A percentile compares a stretch with the other conserved stretches of the same genome.
phyloP scores from a whole-genome alignment of 2,329 filamentous ascomycete genomes.

The Beauveria scarabaeidicola region DNA sequence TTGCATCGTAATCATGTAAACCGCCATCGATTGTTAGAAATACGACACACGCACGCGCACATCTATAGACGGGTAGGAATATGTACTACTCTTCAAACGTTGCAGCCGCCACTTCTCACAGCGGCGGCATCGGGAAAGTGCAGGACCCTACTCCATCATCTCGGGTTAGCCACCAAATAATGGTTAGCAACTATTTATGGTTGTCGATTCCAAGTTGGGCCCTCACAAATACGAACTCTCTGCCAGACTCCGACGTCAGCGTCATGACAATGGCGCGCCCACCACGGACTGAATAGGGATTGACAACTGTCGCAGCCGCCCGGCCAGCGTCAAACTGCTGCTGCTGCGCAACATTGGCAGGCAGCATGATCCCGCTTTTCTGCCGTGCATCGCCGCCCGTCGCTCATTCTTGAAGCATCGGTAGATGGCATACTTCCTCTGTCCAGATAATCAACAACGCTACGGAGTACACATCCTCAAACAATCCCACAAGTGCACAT shows the following conservation, averaged over 20 bases:
- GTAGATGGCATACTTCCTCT: conserved; percentile 1
- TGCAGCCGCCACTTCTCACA: neutral
- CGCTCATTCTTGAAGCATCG: neutral
- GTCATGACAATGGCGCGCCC: conserved; percentile 1
- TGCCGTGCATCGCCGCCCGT: neutral
- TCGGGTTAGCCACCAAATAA: neutral
- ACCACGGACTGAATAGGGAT: neutral
- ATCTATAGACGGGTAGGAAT: neutral
- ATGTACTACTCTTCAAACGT: neutral
- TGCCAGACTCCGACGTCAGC: neutral
- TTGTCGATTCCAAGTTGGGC: neutral
- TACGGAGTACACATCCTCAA: neutral
- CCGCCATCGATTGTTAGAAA: neutral
- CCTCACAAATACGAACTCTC: conserved; percentile 3
- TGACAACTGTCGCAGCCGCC: neutral
- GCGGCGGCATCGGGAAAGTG: neutral
- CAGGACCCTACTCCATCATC: neutral
- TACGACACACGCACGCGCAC: too few species aligned
- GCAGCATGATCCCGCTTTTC: neutral
- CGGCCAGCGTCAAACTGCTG: neutral
- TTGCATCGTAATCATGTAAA: neutral
- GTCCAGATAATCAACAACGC: neutral
- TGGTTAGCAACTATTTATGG: neutral
- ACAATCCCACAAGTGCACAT: neutral
- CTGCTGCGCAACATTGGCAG: too few species aligned